phyloP scores from a whole-genome alignment of 2,329 filamentous ascomycete species.

The Diaporthe citriasiana region DNA sequence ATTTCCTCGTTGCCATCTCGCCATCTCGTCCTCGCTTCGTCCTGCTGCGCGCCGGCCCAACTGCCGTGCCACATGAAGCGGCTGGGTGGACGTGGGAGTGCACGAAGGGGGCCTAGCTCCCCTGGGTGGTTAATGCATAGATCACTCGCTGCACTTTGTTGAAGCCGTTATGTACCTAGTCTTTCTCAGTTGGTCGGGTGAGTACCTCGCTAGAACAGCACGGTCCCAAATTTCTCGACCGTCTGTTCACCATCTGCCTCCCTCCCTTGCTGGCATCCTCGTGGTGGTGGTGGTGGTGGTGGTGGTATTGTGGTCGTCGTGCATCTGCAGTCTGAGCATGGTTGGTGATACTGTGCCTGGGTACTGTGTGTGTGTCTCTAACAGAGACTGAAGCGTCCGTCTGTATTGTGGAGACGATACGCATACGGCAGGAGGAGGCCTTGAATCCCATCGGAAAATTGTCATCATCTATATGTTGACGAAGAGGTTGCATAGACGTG shows the following conservation, averaged over 20 bases:
- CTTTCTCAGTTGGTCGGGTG: not conserved
- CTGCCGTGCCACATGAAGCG: slow-evolving; percentile 35
- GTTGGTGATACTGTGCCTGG: slow-evolving; percentile 8
- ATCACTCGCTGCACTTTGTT: not conserved
- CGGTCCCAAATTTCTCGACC: slow-evolving; percentile 18
- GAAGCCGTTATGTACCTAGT: not conserved
- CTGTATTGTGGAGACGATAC: slow-evolving; percentile 11
- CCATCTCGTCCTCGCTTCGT: slow-evolving; percentile 31
- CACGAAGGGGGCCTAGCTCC: slow-evolving; percentile 24
- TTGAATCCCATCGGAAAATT: slow-evolving; percentile 25
- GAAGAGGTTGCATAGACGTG: slow-evolving; percentile 30
- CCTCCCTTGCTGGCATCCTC: slow-evolving; percentile 2
- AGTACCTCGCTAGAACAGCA: slow-evolving; percentile 4
- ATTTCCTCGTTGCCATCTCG: slow-evolving; percentile 29
- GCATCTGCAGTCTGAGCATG: not conserved
- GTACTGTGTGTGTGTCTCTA: not conserved
- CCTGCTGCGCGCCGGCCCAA: slow-evolving; percentile 9
- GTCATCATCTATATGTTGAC: slow-evolving; percentile 25
- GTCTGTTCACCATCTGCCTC: not conserved
- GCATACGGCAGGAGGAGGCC: slow-evolving; percentile 9
- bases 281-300: not conserved
- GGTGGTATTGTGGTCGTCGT: not conserved
- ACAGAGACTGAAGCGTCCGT: not conserved
- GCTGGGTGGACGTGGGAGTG: slow-evolving; percentile 13
- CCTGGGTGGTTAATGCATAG: slow-evolving; percentile 19